Conservation (phyloP, 169 alveolate species). For the Neospora caninum region DNA sequence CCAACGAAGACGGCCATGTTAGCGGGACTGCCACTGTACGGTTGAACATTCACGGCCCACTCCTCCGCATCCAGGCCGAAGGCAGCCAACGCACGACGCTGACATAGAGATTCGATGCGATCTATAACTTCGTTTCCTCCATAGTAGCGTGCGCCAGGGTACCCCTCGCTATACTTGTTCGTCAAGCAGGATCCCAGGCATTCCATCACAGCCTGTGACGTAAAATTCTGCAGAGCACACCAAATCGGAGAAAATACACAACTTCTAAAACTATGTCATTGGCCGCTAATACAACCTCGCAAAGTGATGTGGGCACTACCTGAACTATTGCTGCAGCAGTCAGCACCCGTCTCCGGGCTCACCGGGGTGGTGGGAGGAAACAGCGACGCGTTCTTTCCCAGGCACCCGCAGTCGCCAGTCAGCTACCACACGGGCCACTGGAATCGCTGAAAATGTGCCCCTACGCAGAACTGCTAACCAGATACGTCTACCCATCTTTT, state of each 20-base stretch:
- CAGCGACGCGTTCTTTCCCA: not conserved
- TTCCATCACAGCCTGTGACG: conserved; percentile 85
- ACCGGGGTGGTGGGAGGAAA: not conserved
- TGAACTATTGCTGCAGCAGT: not conserved
- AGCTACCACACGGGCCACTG: no score
- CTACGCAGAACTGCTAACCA: not conserved
- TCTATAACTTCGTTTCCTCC: conserved; percentile 92
- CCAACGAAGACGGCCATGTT: conserved; percentile 96
- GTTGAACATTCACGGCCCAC: conserved; percentile 98
- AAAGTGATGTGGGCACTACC: not conserved
- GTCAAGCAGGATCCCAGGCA: conserved; percentile 91
- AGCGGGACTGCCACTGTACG: conserved; percentile 96
- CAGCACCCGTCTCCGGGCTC: not conserved
- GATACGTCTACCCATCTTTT: not conserved
- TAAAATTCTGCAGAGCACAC: conserved; percentile 64
- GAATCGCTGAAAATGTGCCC: no score
- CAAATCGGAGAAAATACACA: not conserved
- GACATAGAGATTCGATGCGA: conserved; percentile 87
- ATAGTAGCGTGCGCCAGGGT: conserved; percentile 94
- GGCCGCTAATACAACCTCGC: not conserved
- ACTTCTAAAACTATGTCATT: not conserved
- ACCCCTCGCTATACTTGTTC: conserved; percentile 97
- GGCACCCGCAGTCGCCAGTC: not conserved
- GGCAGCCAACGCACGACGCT: conserved; percentile 94
- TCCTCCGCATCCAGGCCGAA: conserved; percentile 90